Evolutionary conservation across 441 rosid species (phyloP).

Genomic region (Euphorbia celastroides): DNA sequence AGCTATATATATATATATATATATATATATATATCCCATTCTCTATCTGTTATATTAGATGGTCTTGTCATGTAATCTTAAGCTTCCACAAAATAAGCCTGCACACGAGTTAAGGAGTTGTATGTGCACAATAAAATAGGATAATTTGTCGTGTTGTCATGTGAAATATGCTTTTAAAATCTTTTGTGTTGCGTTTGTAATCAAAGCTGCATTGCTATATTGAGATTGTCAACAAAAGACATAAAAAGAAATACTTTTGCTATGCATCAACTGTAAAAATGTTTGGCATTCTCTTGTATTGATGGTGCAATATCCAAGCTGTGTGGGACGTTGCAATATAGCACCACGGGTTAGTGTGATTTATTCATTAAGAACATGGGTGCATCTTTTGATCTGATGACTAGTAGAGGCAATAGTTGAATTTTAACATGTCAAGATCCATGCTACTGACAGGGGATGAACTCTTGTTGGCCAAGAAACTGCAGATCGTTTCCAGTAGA

Average conservation of each 20-base stretch:
- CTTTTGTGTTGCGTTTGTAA: no score
- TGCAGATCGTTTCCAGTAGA: constrained; percentile 40
- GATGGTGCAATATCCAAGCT: background rate
- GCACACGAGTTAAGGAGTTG: no score
- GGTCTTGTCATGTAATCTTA: background rate
- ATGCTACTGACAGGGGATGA: constrained; percentile 40
- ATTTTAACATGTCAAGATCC: constrained; percentile 13
- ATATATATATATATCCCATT: no score
- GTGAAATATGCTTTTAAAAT: no score
- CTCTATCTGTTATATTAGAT: no score
- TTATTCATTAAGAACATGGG: background rate
- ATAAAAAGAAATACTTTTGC: no score
- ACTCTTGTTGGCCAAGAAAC: constrained; percentile 73
- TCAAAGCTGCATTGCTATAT: no score
- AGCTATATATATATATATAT: no score
- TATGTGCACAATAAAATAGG: no score
- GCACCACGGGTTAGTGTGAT: background rate
- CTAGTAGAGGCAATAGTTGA: background rate
- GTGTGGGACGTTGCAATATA: background rate
- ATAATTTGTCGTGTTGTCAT: no score
- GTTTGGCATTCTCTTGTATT: background rate
- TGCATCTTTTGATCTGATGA: background rate
- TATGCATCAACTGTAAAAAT: no score
- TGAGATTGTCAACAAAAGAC: background rate
- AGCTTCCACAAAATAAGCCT: background rate